phyloP scores from a whole-genome alignment of 2,329 filamentous ascomycete genomes.

The Fusarium sarcochroum region DNA sequence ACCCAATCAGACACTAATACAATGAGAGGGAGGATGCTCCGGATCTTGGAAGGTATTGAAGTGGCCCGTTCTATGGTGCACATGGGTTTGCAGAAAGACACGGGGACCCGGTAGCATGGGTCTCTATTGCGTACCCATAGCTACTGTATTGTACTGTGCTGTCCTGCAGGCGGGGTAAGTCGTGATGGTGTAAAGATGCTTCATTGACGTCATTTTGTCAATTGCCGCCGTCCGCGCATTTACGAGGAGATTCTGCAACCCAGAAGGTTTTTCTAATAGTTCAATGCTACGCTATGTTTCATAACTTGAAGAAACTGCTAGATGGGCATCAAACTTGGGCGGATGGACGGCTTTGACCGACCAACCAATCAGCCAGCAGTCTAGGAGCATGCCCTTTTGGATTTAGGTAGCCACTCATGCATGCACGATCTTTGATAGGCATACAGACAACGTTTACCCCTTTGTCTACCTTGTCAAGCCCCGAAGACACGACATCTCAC shows the following conservation, averaged over 20 bases:
- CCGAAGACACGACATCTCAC: not conserved
- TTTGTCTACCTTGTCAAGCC: not conserved
- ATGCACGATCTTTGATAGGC: not conserved
- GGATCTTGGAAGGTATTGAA: not conserved
- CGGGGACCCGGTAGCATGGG: conserved; percentile 27
- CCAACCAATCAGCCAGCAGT: no score
- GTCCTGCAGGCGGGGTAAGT: conserved; percentile 16
- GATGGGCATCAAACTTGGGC: not conserved
- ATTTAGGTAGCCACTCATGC: not conserved
- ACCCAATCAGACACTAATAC: not conserved
- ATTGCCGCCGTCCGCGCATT: not conserved
- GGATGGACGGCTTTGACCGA: no score
- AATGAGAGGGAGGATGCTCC: conserved; percentile 4
- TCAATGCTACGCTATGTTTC: not conserved
- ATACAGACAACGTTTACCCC: not conserved
- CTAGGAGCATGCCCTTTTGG: no score
- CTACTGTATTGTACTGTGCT: not conserved
- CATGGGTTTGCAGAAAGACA: conserved; percentile 2
- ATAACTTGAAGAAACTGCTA: conserved; percentile 1
- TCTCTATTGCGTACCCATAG: no score
- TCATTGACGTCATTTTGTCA: conserved; percentile 46
- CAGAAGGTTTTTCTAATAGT: not conserved
- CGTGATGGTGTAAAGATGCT: conserved; percentile 31
- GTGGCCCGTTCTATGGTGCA: not conserved
- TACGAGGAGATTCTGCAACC: conserved; percentile 27